Conservation (phyloP, 1,139 yeast species). For the Saccharomyces hybrid region DNA sequence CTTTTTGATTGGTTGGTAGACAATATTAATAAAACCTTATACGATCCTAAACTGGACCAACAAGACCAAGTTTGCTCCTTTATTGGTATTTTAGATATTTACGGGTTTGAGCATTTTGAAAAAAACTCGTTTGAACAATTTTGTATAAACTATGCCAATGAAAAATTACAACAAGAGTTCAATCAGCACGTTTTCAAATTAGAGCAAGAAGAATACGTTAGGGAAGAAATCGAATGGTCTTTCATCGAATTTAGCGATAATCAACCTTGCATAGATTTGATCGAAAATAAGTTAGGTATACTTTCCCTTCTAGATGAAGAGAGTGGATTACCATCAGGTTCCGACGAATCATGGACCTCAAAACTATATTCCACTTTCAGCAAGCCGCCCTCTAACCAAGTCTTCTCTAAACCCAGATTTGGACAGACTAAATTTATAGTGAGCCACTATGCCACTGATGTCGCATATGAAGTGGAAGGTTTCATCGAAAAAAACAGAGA, state of each 20-base stretch:
- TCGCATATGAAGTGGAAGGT: conserved; percentile 85
- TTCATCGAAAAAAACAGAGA: conserved; percentile 95
- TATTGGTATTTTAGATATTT: conserved; percentile 95
- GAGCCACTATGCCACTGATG: conserved; percentile 91
- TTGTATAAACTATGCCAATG: conserved; percentile 96
- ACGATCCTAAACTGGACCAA: conserved; percentile 52
- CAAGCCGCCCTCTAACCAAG: conserved; percentile 67
- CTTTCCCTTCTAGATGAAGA: conserved; percentile 89
- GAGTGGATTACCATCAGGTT: conserved; percentile 88
- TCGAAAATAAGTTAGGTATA: conserved; percentile 84
- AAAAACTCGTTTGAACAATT: conserved; percentile 93
- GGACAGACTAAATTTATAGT: conserved; percentile 89
- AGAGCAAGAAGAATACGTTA: conserved; percentile 90
- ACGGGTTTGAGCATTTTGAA: conserved; percentile 94
- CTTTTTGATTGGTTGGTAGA: conserved; percentile 92
- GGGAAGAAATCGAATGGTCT: conserved; percentile 93
- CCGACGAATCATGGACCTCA: conserved; percentile 86
- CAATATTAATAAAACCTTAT: conserved; percentile 71
- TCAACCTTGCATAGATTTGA: conserved; percentile 92
- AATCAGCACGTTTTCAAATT: conserved; percentile 95
- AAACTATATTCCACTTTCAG: conserved; percentile 82
- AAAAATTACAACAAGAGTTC: conserved; percentile 93
- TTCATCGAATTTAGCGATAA: conserved; percentile 94
- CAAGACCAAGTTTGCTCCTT: conserved; percentile 55
- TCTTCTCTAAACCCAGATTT: conserved; percentile 88